Evolutionary conservation across 352 stramenopile species (phyloP).

Genomic region (Pythium monospermum): DNA sequence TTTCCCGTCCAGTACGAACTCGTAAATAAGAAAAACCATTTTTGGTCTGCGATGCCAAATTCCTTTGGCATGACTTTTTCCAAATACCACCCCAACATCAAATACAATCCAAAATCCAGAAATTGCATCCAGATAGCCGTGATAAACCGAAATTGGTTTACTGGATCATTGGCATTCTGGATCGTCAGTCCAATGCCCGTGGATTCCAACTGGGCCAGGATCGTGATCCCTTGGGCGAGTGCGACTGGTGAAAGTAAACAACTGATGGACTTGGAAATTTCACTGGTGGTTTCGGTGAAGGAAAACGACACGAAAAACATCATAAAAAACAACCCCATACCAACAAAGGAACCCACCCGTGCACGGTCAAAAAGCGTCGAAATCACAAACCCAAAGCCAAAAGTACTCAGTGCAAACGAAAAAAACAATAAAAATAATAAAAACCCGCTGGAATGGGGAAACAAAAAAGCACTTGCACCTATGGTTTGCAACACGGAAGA

Average conservation of each 20-base stretch:
- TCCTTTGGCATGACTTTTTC: constrained; percentile 91
- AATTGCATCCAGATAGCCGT: constrained; percentile 79
- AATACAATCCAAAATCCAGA: constrained; percentile 88
- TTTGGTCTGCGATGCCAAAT: constrained; percentile 83
- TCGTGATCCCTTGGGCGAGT: constrained; percentile 61
- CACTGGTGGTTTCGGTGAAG: constrained; percentile 54
- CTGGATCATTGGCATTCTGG: constrained; percentile 30
- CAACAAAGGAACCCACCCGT: constrained; percentile 53
- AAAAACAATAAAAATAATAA: constrained; percentile 70
- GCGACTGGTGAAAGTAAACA: constrained; percentile 70
- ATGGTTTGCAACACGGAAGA: constrained; percentile 45
- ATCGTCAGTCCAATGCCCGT: constrained; percentile 34
- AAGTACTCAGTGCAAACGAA: constrained; percentile 70
- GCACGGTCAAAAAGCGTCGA: constrained; percentile 56
- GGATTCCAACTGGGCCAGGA: constrained; percentile 57
- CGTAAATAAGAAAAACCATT: constrained; percentile 89
- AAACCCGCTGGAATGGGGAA: constrained; percentile 32
- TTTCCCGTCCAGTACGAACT: constrained; percentile 67
- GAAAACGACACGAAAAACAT: constrained; percentile 74
- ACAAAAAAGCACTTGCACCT: constrained; percentile 30
- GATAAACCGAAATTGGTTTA: constrained; percentile 50
- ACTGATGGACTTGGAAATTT: constrained; percentile 18
- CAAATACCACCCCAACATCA: constrained; percentile 83
- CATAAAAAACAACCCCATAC: constrained; percentile 73
- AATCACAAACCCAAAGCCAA: constrained; percentile 75